Evolutionary conservation across 2,329 filamentous ascomycete species (phyloP).

Genomic region (Scedosporium minutisporum): DNA sequence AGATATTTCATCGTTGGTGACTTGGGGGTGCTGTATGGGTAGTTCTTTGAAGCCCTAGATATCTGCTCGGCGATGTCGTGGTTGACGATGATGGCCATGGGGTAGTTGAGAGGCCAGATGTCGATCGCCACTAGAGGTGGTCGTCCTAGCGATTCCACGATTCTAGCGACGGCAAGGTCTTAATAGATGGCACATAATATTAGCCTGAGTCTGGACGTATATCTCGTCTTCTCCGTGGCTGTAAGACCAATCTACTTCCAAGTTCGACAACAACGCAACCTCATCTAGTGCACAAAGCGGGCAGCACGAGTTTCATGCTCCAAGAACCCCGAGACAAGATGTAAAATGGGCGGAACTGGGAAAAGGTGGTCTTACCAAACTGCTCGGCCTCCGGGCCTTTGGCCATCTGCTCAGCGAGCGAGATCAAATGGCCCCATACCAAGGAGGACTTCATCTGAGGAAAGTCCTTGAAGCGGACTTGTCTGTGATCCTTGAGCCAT

Average conservation of each 20-base stretch:
- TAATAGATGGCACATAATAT: background rate
- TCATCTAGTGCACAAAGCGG: background rate
- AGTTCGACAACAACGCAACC: background rate
- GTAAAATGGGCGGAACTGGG: background rate
- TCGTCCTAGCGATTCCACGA: slow-evolving; percentile 19
- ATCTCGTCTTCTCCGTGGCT: background rate
- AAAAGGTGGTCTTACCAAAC: background rate
- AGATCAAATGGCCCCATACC: slow-evolving; percentile 1
- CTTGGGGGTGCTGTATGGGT: slow-evolving; percentile 23
- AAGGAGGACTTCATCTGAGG: slow-evolving; percentile 5
- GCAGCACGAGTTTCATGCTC: background rate
- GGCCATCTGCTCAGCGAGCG: slow-evolving; percentile 1
- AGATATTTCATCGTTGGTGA: slow-evolving; percentile 9
- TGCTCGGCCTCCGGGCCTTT: background rate
- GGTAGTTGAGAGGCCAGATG: slow-evolving; percentile 21
- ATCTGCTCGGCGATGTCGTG: slow-evolving; percentile 28
- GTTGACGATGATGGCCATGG: slow-evolving; percentile 21
- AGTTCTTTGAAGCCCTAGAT: slow-evolving; percentile 19
- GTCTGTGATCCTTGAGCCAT: background rate
- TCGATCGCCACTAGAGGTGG: slow-evolving; percentile 25
- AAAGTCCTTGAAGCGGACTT: slow-evolving; percentile 4
- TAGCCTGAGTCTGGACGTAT: background rate
- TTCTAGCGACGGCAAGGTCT: slow-evolving; percentile 8
- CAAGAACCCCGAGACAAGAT: background rate
- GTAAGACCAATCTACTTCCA: background rate